These are phyloP conservation scores for Scheffersomyces amazonensis DNA, from an alignment of 805 yeast genomes.

Conservation along the genomic window DNA sequence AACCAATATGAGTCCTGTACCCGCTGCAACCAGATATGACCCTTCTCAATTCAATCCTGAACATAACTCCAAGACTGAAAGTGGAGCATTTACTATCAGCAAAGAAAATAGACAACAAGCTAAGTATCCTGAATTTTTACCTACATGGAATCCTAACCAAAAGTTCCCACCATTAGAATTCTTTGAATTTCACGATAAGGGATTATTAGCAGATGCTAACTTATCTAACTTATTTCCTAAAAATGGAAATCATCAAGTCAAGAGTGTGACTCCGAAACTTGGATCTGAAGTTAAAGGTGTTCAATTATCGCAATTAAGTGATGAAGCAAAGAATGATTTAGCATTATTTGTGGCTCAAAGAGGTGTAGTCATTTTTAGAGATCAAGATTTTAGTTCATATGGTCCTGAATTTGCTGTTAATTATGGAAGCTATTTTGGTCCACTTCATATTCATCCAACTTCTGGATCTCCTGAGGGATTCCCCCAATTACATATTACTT, in stretches of 20 bases:
- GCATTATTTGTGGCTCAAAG: constrained; percentile 29
- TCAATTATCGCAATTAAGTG: constrained; percentile 24
- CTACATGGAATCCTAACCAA: constrained; percentile 32
- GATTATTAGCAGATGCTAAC: constrained; percentile 18
- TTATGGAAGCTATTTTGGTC: constrained; percentile 16
- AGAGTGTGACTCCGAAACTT: constrained; percentile 28
- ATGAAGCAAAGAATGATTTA: constrained; percentile 29
- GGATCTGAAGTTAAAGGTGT: constrained; percentile 28
- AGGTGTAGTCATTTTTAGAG: constrained; percentile 31
- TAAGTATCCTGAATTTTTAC: constrained; percentile 26
- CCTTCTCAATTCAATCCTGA: constrained; percentile 21
- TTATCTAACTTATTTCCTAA: constrained; percentile 19
- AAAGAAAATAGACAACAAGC: constrained; percentile 18
- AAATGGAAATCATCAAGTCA: constrained; percentile 10
- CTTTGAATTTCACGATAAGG: constrained; percentile 27
- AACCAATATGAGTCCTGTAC: constrained; percentile 11
- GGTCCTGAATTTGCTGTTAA: constrained; percentile 43
- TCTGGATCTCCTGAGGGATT: constrained; percentile 20
- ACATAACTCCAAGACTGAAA: constrained; percentile 14
- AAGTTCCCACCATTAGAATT: constrained; percentile 25
- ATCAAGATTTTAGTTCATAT: constrained; percentile 29
- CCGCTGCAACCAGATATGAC: constrained; percentile 16
- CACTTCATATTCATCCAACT: constrained; percentile 19
- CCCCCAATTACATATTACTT: constrained; percentile 35
- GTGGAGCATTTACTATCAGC: constrained; percentile 26